Evolutionary conservation across 495 filamentous ascomycete genomes (phyloP), one percentile per base, ranked within the genome.

Genomic region (Astrocystis sublimbata): DNA sequence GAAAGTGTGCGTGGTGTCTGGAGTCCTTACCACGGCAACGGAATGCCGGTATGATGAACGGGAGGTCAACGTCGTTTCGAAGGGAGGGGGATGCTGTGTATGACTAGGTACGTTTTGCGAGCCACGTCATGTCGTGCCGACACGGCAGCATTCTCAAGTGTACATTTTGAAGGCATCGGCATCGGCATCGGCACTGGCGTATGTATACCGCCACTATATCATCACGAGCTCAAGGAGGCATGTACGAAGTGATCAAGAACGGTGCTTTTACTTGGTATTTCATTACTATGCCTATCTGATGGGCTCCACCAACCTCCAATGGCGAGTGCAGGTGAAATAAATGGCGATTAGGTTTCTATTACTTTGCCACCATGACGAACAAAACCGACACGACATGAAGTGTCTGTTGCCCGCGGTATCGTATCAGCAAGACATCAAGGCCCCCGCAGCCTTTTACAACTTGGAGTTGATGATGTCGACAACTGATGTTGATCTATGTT

Each of bases 1-100:
- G 87, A 93, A 75, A 92, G 92, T 77, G 92, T 97, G 13, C 87
- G 94, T 79, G 94, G 94, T 60, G 85, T 98, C 64, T 98, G 93
- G 92, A 89, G 86, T 79, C 92, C 92, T 42, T 96, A 90, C 73
- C 94, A 98, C 75, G 92, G 93, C 60, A 70, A 73, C 13, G 78
- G 78, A 6, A 72, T 80, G 74, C 45, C 52, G 53, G 75, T 82
- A 66, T 82, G 73, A 61, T 8, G 36, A 36, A 13, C 19, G 3
- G 24, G 9, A 7, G 17, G 31, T 1, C 8, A 36, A 8, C 35
- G 9, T 38, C 13, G 6, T 45, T 21, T 17, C 9, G 28, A 10
- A 47, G 31, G 23, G 4, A 21, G 28, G 19, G 46, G 10, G 2
- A 10, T 31, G 17, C 45, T 19, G 26, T 30, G 50, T 53, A 41